Evolutionary conservation across 768 basidiomycete genomes (phyloP).

Genomic region (Aureoboletus auriporus): DNA sequence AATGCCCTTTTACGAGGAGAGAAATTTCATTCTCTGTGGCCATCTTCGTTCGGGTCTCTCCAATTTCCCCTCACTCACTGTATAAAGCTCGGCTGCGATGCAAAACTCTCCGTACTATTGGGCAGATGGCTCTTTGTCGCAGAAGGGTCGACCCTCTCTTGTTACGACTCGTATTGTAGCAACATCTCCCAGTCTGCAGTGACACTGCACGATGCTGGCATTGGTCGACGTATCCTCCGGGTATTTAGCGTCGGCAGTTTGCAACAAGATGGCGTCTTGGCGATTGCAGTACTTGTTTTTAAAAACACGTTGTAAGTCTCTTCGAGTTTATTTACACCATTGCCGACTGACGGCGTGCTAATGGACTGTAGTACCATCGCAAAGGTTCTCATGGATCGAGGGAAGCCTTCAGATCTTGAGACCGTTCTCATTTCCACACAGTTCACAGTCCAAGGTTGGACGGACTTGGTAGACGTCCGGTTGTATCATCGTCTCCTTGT

Average conservation of each 20-base stretch:
- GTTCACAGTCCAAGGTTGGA: not conserved
- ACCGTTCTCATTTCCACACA: not conserved
- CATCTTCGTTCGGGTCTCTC: not conserved
- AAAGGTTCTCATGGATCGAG: constrained; percentile 1
- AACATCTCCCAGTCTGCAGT: not conserved
- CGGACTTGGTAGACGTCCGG: not conserved
- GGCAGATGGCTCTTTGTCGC: constrained; percentile 10
- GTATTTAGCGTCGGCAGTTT: not conserved
- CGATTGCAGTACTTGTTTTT: constrained; percentile 6
- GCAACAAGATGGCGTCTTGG: constrained; percentile 1
- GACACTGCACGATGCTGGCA: not conserved
- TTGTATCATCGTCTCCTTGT: constrained; percentile 9
- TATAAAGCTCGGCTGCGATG: not conserved
- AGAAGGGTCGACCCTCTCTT: constrained; percentile 3
- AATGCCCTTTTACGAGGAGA: constrained; percentile 3
- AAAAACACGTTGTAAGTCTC: not conserved
- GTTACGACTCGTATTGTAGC: constrained; percentile 7
- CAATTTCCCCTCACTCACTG: not conserved
- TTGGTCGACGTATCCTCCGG: not conserved
- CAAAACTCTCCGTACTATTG: constrained; percentile 2
- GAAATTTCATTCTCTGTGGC: constrained; percentile 4
- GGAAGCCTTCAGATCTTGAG: not conserved
- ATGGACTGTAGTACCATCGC: constrained; percentile 2
- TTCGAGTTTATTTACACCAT: not conserved
- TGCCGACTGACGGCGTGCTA: not conserved